Base-by-base conservation (phyloP, 169 alveolate species). In the Plasmodium knowlesi region DNA sequence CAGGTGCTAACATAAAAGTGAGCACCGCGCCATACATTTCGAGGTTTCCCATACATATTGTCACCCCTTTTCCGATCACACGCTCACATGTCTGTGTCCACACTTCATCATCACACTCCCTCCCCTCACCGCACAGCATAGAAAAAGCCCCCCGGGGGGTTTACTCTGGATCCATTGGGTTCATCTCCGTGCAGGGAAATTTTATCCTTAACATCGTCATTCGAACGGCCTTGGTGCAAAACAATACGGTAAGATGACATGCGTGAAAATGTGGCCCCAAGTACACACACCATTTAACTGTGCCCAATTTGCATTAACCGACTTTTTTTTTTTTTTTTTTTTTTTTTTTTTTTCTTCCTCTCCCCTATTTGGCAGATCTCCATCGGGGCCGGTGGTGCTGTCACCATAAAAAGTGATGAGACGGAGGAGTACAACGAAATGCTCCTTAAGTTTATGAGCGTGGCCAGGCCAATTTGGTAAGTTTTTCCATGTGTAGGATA, bases 351-450 rank as follows among this genome's bases (percentile, higher is more conserved):
- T 54, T 82, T 78, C 16, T 92, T 85, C 37, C 37, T 53, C 9
- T 50, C 25, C 22, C 32, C 54, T 19, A 16, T 4, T 19, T 88
- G 22, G 54, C 72, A 92, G 95, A 89, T 92, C 32, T 82, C 86
- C 9, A 76, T 95, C 10, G 96, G 96, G 5, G 95, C 95, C 19
- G 96, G 96, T 2, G 96, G 96, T 5, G 97, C 96, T 6, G 92
- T 95, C n/a, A 92, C 95, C 28, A 92, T 92, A 28, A 70, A 81
- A 72, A 93, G 96, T 82, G 94, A 91, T 30, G 92, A 91, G 14
- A 81, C 81, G 70, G 95, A 93, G 22, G 96, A 95, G 70, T 89
- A 82, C 34, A 84, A 76, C 16, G 97, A 95, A 74, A 93, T 95
- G 95, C 50, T 83, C 19, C 91, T 95, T 37, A 95, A 95, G 43